Evolutionary conservation across 306 rosid genomes (phyloP), one percentile per base, ranked within the genome.

Genomic region (Prunus davidiana): DNA sequence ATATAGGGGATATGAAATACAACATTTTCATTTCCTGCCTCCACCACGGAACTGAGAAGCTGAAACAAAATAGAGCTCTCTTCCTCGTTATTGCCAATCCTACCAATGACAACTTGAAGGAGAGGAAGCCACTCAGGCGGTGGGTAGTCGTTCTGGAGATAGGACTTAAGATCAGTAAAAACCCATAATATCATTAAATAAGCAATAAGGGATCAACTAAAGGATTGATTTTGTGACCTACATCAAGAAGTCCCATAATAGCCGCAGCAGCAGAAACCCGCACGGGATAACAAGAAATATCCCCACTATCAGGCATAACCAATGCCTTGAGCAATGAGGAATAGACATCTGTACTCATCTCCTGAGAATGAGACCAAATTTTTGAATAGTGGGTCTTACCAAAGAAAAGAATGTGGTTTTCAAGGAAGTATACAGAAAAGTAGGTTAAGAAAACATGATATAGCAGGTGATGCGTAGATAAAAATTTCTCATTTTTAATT

Each of bases 221-320:
- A 71, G 49, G 74, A 52, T 82, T n/a, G 71, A 52, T 64, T 67
- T 67, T 55, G 83, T 74, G 66, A 77, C 90, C 80, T 78, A 91
- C 98, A 71, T 93, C 93, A 85, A 93, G 88, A 74, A 93, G 97
- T 50, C 82, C 83, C 54, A 88, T 75, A 69, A 89, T 89, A 74
- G 97, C 97, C 78, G 93, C 97, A 55, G 96, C 98, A 70, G 98
- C 96, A 57, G 98, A 91, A 67, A 88, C 88, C 82, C 97, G 90
- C 79, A 91, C 97, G 24, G 97, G 96, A 83, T 89, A 93, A 84
- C 85, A 89, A 82, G 97, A 89, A 60, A 81, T 86, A 50, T 84
- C 87, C 77, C 68, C 82, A 41, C 54, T 82, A 81, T 93, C 86
- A 11, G 88, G 91, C 89, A 91, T 89, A 80, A 82, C 79, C 81